Evolutionary conservation across 306 rosid genomes (phyloP).

Genomic region (Acacia crassicarpa): DNA sequence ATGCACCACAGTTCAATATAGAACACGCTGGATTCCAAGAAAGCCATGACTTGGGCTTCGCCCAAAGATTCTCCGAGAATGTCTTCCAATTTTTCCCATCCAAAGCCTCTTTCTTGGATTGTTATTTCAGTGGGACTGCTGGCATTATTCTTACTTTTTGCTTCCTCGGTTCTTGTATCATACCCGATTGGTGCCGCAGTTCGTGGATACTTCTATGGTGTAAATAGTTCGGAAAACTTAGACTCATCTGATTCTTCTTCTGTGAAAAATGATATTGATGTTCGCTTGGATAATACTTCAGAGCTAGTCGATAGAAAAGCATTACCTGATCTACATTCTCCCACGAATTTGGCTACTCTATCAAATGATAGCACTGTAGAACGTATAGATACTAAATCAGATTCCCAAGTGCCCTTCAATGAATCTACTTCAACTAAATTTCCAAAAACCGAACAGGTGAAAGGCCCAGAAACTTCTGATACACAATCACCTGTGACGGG

Average conservation of each 20-base stretch:
- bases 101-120: constrained; percentile 67
- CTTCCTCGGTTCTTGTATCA: constrained; percentile 67
- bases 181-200: constrained; percentile 67
- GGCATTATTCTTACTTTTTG: constrained; percentile 67
- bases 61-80: constrained; percentile 56
- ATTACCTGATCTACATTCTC: constrained; percentile 27
- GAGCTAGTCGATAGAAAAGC: constrained; percentile 41
- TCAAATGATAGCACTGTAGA: constrained; percentile 9
- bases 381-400: constrained; percentile 8
- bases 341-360: constrained; percentile 21
- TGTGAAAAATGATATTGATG: constrained; percentile 34
- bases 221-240: constrained; percentile 50
- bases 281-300: constrained; percentile 26
- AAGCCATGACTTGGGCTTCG: constrained; percentile 68
- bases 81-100: constrained; percentile 67
- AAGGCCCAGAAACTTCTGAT: constrained; percentile 6
- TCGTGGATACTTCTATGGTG: constrained; percentile 63
- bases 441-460: constrained; percentile 29
- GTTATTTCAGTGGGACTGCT: constrained; percentile 63
- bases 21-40: constrained; percentile 38
- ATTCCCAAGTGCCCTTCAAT: constrained; percentile 24
- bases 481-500: constrained; percentile 23
- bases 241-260: constrained; percentile 30
- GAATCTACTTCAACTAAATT: constrained; percentile 8
- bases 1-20: constrained; percentile 28